Conservation (phyloP, 139 green algal genomes). For the Ostreobium quekettii region DNA sequence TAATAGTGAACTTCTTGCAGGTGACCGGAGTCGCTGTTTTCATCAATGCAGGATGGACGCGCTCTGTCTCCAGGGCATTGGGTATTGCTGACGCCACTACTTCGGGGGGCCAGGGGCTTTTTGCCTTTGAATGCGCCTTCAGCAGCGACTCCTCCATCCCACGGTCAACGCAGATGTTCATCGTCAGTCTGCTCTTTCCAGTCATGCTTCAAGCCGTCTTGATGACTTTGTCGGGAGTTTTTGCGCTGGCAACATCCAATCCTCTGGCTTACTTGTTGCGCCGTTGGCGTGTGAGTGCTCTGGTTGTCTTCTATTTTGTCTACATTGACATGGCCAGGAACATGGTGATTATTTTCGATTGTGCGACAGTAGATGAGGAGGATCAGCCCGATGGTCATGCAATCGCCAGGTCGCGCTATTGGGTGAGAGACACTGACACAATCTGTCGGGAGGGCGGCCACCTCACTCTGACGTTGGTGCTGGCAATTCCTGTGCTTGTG, state of each 20-base stretch:
- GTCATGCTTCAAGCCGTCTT: not conserved
- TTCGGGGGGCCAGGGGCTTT: no score
- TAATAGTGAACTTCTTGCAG: slow-evolving; percentile 3
- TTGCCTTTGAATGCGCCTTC: no score
- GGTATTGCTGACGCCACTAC: not conserved
- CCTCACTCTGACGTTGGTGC: not conserved
- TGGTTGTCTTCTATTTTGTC: no score
- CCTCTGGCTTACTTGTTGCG: no score
- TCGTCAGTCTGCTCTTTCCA: not conserved
- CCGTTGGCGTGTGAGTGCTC: no score
- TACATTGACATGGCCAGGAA: not conserved
- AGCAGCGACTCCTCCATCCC: not conserved
- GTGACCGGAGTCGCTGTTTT: not conserved
- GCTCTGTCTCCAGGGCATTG: not conserved
- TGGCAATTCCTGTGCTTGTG: not conserved
- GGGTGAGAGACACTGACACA: not conserved
- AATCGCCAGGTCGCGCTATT: not conserved
- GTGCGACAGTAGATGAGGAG: not conserved
- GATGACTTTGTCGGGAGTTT: not conserved
- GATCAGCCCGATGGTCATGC: not conserved
- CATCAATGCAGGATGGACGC: slow-evolving; percentile 11
- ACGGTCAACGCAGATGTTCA: not conserved
- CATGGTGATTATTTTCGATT: not conserved
- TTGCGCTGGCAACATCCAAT: not conserved
- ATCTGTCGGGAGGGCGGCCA: not conserved